Evolutionary conservation across 371 early-diverging fungal genomes (phyloP).

Genomic region (Mortierella sp.): DNA sequence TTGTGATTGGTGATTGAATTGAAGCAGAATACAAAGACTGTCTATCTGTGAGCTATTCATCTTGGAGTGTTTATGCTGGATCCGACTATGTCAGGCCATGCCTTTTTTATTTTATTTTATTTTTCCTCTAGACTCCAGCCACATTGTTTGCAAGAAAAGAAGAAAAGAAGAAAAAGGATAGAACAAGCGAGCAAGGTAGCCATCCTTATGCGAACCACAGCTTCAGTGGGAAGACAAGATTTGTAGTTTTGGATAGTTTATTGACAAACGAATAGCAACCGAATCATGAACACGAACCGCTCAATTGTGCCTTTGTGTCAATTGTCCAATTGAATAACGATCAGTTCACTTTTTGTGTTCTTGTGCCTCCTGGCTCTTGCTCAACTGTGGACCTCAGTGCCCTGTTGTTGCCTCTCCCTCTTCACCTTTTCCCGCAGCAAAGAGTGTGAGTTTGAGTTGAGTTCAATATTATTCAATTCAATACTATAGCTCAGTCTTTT

Average conservation of each 20-base stretch:
- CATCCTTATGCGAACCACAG: too few species aligned
- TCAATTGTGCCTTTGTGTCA: background rate
- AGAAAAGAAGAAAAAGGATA: too few species aligned
- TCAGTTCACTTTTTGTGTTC: slow-evolving; percentile 9
- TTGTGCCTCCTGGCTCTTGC: slow-evolving; percentile 40
- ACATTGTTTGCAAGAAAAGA: too few species aligned
- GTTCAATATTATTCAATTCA: background rate
- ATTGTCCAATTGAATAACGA: slow-evolving; percentile 5
- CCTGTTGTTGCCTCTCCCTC: background rate
- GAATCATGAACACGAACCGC: background rate
- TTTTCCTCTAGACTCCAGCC: too few species aligned
- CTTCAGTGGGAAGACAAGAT: too few species aligned
- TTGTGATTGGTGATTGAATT: slow-evolving; percentile 23
- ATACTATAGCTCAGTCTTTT: background rate
- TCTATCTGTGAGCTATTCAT: slow-evolving; percentile 4
- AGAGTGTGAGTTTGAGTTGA: too few species aligned
- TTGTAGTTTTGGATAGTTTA: background rate
- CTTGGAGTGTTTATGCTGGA: too few species aligned
- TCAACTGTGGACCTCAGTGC: slow-evolving; percentile 5
- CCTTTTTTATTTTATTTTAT: too few species aligned
- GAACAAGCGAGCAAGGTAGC: too few species aligned
- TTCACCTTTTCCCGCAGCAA: background rate
- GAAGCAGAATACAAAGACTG: background rate
- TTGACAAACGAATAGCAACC: background rate
- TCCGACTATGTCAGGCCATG: too few species aligned